Evolutionary conservation across 495 filamentous ascomycete genomes (phyloP).

Genomic region (Penicillium turbatum): DNA sequence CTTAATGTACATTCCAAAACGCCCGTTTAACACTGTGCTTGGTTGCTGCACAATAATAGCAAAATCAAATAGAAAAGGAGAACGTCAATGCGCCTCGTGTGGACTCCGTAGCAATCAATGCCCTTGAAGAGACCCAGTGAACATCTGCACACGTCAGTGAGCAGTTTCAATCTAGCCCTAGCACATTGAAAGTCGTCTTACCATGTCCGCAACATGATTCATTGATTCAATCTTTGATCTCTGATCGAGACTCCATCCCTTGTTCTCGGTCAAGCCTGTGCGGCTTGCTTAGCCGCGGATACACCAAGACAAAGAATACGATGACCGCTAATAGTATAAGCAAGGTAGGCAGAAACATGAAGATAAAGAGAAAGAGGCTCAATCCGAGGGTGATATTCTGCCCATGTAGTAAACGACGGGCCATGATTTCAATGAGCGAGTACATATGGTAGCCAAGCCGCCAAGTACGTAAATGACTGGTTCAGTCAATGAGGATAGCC

Average conservation of each 20-base stretch:
- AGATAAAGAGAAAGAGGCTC: conserved; percentile 37
- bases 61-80: neutral
- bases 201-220: neutral
- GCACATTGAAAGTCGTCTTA: neutral
- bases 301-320: conserved; percentile 33
- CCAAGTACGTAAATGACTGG: neutral
- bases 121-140: too few relatives aligned
- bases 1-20: neutral
- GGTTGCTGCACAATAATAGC: neutral
- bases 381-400: conserved; percentile 34
- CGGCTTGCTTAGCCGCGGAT: conserved; percentile 29
- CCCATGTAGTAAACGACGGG: conserved; percentile 28
- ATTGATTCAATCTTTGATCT: neutral
- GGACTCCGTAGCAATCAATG: neutral
- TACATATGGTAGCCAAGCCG: conserved; percentile 5
- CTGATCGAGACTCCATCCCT: conserved; percentile 3
- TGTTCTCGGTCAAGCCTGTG: conserved; percentile 10
- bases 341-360: conserved; percentile 41
- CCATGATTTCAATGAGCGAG: conserved; percentile 28
- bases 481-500: neutral
- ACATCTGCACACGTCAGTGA: neutral
- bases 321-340: conserved; percentile 36
- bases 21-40: neutral
- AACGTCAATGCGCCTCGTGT: neutral
- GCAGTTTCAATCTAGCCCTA: neutral